Conservation (phyloP, 169 alveolate genomes). For the Eimeria maxima region DNA sequence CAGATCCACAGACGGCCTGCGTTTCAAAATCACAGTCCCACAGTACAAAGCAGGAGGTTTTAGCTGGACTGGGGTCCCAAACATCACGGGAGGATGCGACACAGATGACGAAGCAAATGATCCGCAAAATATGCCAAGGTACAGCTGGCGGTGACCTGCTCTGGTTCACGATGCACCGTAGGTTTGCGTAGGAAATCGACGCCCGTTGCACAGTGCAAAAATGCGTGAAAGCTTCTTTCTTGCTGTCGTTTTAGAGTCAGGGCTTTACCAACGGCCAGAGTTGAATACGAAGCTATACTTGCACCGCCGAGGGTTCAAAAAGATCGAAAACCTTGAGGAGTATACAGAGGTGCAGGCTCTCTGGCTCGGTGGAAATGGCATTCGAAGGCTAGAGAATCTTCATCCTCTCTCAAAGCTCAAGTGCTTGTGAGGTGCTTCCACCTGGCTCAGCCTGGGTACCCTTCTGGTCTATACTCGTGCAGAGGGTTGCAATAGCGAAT, state of each 20-base stretch:
- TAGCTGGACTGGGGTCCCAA: not conserved
- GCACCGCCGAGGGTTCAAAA: slow-evolving; percentile 95
- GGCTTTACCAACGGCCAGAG: slow-evolving; percentile 93
- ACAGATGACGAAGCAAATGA: slow-evolving; percentile 35
- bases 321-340: slow-evolving; percentile 93
- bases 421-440: slow-evolving; percentile 88
- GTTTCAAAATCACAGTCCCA: not conserved
- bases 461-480: not conserved
- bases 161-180: not conserved
- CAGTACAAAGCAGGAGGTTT: not conserved
- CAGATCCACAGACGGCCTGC: no score
- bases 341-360: slow-evolving; percentile 94
- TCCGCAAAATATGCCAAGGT: slow-evolving; percentile 72
- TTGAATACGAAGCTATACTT: slow-evolving; percentile 95
- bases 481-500: not conserved
- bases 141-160: not conserved
- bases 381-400: slow-evolving; percentile 92
- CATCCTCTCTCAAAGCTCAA: slow-evolving; percentile 90
- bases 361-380: slow-evolving; percentile 96
- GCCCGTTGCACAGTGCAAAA: not conserved
- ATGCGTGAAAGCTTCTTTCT: not conserved
- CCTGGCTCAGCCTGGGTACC: not conserved
- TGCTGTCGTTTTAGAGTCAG: slow-evolving; percentile 83
- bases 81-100: not conserved
- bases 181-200: not conserved